These are phyloP conservation scores for Botrytis tulipae DNA, from an alignment of 2,329 filamentous ascomycete species.

Conservation along the genomic window DNA sequence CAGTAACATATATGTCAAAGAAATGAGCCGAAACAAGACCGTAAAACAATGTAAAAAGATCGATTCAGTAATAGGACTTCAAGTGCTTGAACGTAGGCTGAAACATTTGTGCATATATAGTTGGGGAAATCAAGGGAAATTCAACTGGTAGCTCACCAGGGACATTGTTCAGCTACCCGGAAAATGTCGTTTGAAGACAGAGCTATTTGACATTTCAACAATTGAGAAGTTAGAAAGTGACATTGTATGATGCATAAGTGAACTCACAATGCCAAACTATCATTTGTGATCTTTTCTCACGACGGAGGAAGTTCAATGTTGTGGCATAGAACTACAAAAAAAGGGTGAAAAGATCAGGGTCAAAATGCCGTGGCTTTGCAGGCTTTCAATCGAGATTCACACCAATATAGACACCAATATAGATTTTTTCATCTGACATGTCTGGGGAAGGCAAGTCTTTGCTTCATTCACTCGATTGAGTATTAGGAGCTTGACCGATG, in stretches of 20 bases:
- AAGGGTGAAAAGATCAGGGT: neutral
- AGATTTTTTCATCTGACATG: neutral
- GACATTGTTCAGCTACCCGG: neutral
- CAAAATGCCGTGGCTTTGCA: neutral
- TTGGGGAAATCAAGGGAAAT: neutral
- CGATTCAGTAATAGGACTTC: no score
- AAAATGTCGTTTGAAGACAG: neutral
- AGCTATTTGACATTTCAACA: neutral
- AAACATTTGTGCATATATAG: neutral
- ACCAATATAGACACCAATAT: accelerated
- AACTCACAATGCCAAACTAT: no score
- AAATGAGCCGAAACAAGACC: neutral
- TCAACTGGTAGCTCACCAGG: neutral
- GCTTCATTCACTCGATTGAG: neutral
- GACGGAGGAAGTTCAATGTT: neutral
- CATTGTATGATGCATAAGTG: no score
- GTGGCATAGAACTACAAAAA: neutral
- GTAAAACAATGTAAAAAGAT: neutral
- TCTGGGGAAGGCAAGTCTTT: neutral
- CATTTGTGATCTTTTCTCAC: neutral
- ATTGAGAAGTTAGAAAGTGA: neutral
- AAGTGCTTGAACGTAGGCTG: no score
- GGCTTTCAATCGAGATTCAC: neutral
- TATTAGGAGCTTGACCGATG: neutral
- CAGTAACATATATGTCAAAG: neutral